These are phyloP conservation scores for Rutstroemia sp. DNA, from an alignment of 2,329 filamentous ascomycete species.

Conservation along the genomic window DNA sequence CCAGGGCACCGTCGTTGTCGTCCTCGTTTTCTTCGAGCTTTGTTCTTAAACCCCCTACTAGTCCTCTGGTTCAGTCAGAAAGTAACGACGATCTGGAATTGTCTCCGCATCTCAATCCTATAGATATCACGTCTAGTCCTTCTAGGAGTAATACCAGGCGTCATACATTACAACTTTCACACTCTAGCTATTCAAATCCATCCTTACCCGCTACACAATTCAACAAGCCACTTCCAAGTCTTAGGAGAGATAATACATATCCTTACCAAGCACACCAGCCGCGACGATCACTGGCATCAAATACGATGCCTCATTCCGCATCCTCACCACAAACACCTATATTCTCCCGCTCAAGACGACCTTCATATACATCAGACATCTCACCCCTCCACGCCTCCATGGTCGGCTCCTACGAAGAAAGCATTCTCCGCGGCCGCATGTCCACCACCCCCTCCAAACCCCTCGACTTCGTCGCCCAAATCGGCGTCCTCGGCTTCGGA, in stretches of 20 bases:
- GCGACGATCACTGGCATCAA: constrained; percentile 63
- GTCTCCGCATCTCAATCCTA: constrained; percentile 43
- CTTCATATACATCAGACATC: constrained; percentile 65
- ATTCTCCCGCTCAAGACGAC: constrained; percentile 49
- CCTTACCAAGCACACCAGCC: constrained; percentile 75
- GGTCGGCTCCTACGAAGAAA: constrained; percentile 97
- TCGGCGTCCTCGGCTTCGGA: constrained; percentile 83
- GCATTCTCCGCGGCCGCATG: constrained; percentile 90
- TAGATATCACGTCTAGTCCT: constrained; percentile 37
- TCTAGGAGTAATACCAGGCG: constrained; percentile 43
- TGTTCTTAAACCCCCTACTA: constrained; percentile 80
- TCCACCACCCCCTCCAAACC: constrained; percentile 91
- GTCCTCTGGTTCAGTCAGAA: constrained; percentile 81
- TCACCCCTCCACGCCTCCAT: constrained; percentile 83
- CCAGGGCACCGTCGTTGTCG: constrained; percentile 49
- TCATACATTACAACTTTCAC: constrained; percentile 64
- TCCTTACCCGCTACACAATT: constrained; percentile 35
- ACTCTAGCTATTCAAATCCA: constrained; percentile 38
- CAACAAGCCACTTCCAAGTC: constrained; percentile 35
- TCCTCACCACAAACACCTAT: constrained; percentile 43
- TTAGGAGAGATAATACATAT: constrained; percentile 55
- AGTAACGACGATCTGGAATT: constrained; percentile 74
- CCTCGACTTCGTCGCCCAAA: constrained; percentile 87
- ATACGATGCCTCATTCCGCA: constrained; percentile 35
- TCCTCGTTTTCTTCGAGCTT: constrained; percentile 75